A percentile compares a stretch with the other conserved stretches of the same genome.
Evolutionary conservation across 192 early-diverging fungal genomes (phyloP).

Genomic region (Coemansia reversa): DNA sequence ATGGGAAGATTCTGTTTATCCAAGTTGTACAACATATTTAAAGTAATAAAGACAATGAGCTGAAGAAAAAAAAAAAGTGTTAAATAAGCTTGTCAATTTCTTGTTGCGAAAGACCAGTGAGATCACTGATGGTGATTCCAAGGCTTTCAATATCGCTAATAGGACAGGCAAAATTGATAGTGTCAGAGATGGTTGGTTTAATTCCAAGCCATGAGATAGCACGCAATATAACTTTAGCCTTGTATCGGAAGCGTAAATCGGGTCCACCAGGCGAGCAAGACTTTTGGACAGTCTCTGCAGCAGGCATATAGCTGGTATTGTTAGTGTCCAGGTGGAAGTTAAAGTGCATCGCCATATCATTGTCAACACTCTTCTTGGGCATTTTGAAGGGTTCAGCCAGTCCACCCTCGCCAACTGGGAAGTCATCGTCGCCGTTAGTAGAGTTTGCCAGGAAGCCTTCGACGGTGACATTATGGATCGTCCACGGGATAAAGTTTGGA

Average conservation of each 20-base stretch:
- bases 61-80: neutral
- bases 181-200: constrained; percentile 52
- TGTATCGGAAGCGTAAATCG: constrained; percentile 43
- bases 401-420: constrained; percentile 51
- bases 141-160: constrained; percentile 38
- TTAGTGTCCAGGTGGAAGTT: constrained; percentile 46
- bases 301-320: constrained; percentile 38
- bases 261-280: constrained; percentile 45
- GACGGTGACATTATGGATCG: constrained; percentile 56
- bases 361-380: constrained; percentile 32
- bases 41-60: no score
- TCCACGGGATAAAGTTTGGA: constrained; percentile 59
- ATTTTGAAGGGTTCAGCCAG: constrained; percentile 48
- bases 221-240: constrained; percentile 46
- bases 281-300: constrained; percentile 34
- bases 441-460: constrained; percentile 39
- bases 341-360: constrained; percentile 51
- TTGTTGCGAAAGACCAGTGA: constrained; percentile 26
- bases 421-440: constrained; percentile 27
- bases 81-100: neutral
- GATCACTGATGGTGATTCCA: constrained; percentile 49
- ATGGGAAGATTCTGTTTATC: no score
- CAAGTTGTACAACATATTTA: neutral
- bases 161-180: constrained; percentile 49
- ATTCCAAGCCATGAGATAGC: constrained; percentile 56